phyloP scores from a whole-genome alignment of 768 basidiomycete genomes.

The Trametes gibbosa region DNA sequence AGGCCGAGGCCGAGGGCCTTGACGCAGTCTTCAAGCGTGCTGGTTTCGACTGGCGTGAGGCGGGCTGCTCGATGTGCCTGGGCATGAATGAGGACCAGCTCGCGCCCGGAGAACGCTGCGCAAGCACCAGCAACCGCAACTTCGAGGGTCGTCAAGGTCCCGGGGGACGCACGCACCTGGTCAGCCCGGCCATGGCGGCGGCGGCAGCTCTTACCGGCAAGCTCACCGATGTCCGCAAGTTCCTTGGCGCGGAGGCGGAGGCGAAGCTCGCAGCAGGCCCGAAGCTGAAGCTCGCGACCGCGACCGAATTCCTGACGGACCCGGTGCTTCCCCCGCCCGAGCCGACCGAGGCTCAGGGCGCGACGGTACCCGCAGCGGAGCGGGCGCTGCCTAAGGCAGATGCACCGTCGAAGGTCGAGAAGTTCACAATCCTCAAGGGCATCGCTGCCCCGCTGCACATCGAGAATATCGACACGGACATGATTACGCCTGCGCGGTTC shows the following conservation, averaged over 20 bases:
- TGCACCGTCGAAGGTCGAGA: constrained; percentile 33
- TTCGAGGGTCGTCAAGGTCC: constrained; percentile 64
- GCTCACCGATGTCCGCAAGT: constrained; percentile 57
- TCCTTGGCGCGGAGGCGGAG: constrained; percentile 36
- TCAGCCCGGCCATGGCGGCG: constrained; percentile 68
- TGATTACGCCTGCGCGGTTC: constrained; percentile 68
- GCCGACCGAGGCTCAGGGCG: constrained; percentile 25
- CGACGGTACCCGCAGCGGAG: background rate
- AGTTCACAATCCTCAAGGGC: constrained; percentile 49
- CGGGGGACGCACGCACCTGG: constrained; percentile 60
- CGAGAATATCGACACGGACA: constrained; percentile 62
- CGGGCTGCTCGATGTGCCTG: constrained; percentile 70
- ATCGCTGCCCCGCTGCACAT: constrained; percentile 54
- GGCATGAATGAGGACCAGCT: constrained; percentile 73
- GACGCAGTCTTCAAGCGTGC: constrained; percentile 62
- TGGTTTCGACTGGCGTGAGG: constrained; percentile 69
- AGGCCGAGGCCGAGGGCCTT: constrained; percentile 64
- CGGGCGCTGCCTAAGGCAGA: constrained; percentile 28
- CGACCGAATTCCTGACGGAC: constrained; percentile 76
- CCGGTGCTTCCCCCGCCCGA: constrained; percentile 41
- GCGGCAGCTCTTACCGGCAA: constrained; percentile 60
- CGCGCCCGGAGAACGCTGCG: constrained; percentile 54
- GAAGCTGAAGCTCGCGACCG: constrained; percentile 68
- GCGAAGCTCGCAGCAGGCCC: constrained; percentile 31
- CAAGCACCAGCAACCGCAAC: constrained; percentile 64